Conservation (phyloP, 176 grass and related monocot genomes). For the Hordeum marinum region DNA sequence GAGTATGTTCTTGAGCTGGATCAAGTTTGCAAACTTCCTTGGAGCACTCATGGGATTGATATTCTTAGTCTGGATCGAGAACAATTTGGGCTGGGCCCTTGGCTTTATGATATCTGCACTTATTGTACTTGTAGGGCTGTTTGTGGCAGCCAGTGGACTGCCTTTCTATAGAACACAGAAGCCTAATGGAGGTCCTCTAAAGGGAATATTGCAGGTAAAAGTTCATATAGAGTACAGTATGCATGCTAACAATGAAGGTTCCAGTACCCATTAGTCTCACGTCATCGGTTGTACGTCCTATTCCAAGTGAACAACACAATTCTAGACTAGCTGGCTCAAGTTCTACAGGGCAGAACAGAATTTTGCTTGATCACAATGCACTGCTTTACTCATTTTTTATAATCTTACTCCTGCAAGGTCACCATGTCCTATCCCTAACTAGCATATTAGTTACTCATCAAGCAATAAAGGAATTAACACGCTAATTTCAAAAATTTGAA, state of each 20-base stretch:
- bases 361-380: not conserved
- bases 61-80: constrained; percentile 46
- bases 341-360: not conserved
- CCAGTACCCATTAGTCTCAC: not conserved
- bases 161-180: constrained; percentile 33
- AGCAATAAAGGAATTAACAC: not conserved
- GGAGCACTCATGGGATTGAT: constrained; percentile 33
- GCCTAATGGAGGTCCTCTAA: constrained; percentile 24
- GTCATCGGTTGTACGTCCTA: not conserved
- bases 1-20: constrained; percentile 18
- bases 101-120: constrained; percentile 37
- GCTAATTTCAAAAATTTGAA: not conserved
- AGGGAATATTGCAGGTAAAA: constrained; percentile 32
- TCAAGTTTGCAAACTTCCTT: constrained; percentile 29
- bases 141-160: constrained; percentile 33
- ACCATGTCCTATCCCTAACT: not conserved
- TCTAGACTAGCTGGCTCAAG: not conserved
- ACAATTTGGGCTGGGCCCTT: constrained; percentile 39
- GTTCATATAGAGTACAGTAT: not conserved
- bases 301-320: not conserved
- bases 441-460: not conserved
- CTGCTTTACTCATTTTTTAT: not conserved
- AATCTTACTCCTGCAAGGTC: not conserved
- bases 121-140: constrained; percentile 28
- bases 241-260: not conserved